These are phyloP conservation scores for Paspalum notatum DNA, from an alignment of 176 grass and related monocot species.

Conservation along the genomic window DNA sequence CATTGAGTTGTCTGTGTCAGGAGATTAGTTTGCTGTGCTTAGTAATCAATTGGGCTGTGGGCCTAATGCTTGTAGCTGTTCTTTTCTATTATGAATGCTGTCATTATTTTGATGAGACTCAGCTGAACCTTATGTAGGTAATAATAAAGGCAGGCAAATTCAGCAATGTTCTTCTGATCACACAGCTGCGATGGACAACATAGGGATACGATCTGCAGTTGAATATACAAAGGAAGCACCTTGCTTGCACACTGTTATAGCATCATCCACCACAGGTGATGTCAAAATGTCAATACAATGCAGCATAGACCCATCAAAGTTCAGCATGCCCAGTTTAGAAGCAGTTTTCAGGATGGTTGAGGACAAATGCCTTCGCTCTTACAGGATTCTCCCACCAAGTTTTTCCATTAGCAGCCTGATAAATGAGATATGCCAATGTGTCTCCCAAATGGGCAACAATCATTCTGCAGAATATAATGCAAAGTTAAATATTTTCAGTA, in stretches of 20 bases:
- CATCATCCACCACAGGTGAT: constrained; percentile 64
- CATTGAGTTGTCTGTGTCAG: not conserved
- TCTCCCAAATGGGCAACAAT: constrained; percentile 41
- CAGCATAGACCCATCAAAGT: constrained; percentile 42
- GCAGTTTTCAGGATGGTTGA: constrained; percentile 63
- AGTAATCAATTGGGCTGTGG: not conserved
- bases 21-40: constrained; percentile 1
- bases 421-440: constrained; percentile 68
- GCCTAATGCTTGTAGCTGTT: not conserved
- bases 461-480: constrained; percentile 31
- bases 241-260: constrained; percentile 52
- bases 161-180: not conserved
- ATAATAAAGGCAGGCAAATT: constrained; percentile 20
- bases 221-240: constrained; percentile 30
- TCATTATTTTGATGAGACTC: constrained; percentile 32
- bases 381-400: constrained; percentile 54
- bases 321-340: constrained; percentile 51
- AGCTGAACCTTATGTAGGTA: constrained; percentile 33
- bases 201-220: constrained; percentile 28
- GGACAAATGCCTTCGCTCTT: constrained; percentile 59
- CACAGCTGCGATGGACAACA: constrained; percentile 11
- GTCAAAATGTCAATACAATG: constrained; percentile 62
- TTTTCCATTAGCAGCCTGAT: constrained; percentile 64
- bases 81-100: not conserved
- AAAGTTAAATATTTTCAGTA: constrained; percentile 18